Evolutionary conservation across 306 rosid genomes (phyloP).

Genomic region (Vigna nakashimae): DNA sequence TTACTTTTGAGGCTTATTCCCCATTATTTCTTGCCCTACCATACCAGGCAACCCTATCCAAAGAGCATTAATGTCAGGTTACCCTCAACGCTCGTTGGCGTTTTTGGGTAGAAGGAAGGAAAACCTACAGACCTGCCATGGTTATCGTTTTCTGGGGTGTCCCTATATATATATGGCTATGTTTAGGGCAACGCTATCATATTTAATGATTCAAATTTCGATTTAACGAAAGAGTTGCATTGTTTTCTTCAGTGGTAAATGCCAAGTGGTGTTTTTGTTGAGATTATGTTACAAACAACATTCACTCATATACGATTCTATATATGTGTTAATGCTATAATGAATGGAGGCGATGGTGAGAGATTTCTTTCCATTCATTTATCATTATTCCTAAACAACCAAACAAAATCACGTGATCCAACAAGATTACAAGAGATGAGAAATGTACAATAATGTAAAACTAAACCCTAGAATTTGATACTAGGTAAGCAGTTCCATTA

Average conservation of each 20-base stretch:
- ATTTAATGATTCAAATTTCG: neutral
- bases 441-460: constrained; percentile 3
- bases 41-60: too few species aligned
- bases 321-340: constrained; percentile 6
- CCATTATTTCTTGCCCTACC: too few species aligned
- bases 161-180: neutral
- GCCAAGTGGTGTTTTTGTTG: constrained; percentile 3
- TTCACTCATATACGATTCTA: neutral
- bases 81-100: constrained; percentile 12
- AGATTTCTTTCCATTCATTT: constrained; percentile 20
- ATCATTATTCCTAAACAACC: constrained; percentile 21
- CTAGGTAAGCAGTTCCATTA: constrained; percentile 31
- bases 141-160: constrained; percentile 23
- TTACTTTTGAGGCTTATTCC: too few species aligned
- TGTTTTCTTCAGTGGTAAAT: constrained; percentile 20
- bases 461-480: constrained; percentile 31
- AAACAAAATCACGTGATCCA: constrained; percentile 46
- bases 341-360: neutral
- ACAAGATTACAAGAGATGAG: constrained; percentile 17
- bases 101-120: neutral
- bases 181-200: constrained; percentile 24
- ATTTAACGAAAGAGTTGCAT: neutral
- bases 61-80: neutral
- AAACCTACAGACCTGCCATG: neutral
- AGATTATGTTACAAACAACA: neutral